Conservation (phyloP, 1,284 basidiomycete species). For the Pyrrhoderma lamaoense region DNA sequence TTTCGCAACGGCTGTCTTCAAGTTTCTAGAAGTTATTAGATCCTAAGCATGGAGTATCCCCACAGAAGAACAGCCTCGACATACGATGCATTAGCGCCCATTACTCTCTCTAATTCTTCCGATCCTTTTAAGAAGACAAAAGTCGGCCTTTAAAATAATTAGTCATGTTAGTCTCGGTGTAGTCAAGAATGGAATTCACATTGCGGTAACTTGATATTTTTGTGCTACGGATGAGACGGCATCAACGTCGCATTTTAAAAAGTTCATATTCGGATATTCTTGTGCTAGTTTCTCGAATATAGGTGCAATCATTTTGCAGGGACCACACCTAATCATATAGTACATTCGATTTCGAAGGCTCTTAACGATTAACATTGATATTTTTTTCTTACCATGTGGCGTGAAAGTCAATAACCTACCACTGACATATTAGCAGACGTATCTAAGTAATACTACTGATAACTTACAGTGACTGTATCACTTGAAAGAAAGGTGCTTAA, state of each 20-base stretch:
- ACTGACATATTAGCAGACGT: not conserved
- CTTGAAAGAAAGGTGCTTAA: conserved; percentile 53
- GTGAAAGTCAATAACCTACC: conserved; percentile 76
- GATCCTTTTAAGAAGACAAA: conserved; percentile 69
- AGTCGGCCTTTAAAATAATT: conserved; percentile 51
- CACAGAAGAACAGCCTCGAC: conserved; percentile 20
- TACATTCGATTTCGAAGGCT: not conserved
- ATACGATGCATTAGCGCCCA: conserved; percentile 59
- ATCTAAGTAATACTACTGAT: not conserved
- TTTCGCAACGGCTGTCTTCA: conserved; percentile 44
- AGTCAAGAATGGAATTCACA: conserved; percentile 36
- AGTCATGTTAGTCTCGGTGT: not conserved
- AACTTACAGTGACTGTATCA: conserved; percentile 48
- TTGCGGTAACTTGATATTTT: conserved; percentile 54
- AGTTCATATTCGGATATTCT: conserved; percentile 61
- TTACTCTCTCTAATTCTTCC: conserved; percentile 58
- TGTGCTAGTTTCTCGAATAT: conserved; percentile 59
- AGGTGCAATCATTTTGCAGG: conserved; percentile 73
- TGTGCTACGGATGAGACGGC: conserved; percentile 56
- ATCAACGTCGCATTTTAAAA: conserved; percentile 77
- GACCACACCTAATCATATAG: conserved; percentile 57
- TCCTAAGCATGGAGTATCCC: no score
- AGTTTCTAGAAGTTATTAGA: not conserved
- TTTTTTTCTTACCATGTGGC: conserved; percentile 53
- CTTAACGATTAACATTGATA: not conserved